These are phyloP conservation scores for Anthoceros angustus DNA, from an alignment of 225 moss, liverwort and hornwort species.

Conservation along the genomic window DNA sequence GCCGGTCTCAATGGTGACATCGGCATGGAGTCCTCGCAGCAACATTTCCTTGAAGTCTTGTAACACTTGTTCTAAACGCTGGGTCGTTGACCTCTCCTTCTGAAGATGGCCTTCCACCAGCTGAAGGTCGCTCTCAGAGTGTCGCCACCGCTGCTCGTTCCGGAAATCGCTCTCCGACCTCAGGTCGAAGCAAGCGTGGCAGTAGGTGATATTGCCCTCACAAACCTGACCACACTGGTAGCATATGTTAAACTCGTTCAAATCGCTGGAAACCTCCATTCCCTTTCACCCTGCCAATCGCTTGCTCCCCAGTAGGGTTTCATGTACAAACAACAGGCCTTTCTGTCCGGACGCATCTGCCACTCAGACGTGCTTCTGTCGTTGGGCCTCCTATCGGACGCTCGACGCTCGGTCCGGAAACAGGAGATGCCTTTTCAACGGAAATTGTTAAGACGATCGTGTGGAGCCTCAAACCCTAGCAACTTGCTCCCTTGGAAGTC, in stretches of 20 bases:
- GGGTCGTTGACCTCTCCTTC: constrained; percentile 31
- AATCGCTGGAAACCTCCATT: no score
- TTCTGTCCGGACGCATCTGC: no score
- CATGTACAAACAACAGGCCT: no score
- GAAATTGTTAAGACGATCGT: no score
- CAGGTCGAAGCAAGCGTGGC: constrained; percentile 40
- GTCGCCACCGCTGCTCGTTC: constrained; percentile 58
- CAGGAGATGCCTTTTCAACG: no score
- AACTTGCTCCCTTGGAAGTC: no score
- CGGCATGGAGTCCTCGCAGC: constrained; percentile 45
- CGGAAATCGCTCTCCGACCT: constrained; percentile 59
- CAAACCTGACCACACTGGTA: constrained; percentile 47
- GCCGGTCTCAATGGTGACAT: constrained; percentile 60
- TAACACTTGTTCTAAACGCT: constrained; percentile 37
- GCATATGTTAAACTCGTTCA: constrained; percentile 34
- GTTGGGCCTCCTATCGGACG: no score
- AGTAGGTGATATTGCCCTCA: constrained; percentile 48
- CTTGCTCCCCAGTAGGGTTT: no score
- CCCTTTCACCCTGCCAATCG: no score
- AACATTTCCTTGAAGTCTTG: constrained; percentile 43
- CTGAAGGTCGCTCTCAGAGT: constrained; percentile 38
- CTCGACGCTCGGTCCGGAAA: no score
- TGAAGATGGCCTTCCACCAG: constrained; percentile 29
- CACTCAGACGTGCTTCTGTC: no score
- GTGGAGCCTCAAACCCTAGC: no score